Percentiles rank a stretch among this genome's conserved stretches.
phyloP scores from a whole-genome alignment of 768 basidiomycete genomes.

The Xerocomellus amylosporus region DNA sequence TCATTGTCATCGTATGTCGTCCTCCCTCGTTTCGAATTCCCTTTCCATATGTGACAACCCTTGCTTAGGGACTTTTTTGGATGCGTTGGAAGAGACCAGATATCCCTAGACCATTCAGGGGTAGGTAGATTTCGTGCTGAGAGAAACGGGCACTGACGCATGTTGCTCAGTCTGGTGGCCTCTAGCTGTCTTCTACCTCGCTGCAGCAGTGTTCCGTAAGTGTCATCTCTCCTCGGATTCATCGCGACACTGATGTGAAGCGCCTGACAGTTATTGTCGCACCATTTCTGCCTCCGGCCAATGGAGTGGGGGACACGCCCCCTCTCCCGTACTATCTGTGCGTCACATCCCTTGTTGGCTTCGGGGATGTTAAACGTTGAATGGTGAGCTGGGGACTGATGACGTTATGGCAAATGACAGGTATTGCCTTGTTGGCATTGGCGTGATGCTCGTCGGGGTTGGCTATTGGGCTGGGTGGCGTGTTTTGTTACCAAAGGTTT shows the following conservation, averaged over 20 bases:
- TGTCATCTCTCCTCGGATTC: neutral
- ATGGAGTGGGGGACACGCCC: slow-evolving; percentile 56
- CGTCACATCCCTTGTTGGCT: neutral
- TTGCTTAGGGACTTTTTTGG: slow-evolving; percentile 52
- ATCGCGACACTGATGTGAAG: slow-evolving; percentile 10
- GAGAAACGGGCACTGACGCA: slow-evolving; percentile 3
- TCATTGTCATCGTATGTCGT: slow-evolving; percentile 46
- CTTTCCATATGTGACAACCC: neutral
- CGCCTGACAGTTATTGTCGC: slow-evolving; percentile 45
- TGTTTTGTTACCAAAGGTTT: slow-evolving; percentile 45
- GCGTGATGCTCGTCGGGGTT: slow-evolving; percentile 43
- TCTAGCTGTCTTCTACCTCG: slow-evolving; percentile 53
- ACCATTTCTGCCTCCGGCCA: slow-evolving; percentile 54
- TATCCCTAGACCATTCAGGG: slow-evolving; percentile 51
- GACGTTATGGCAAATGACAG: slow-evolving; percentile 21
- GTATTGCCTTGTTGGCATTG: slow-evolving; percentile 55
- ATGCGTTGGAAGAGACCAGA: slow-evolving; percentile 51
- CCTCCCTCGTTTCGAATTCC: slow-evolving; percentile 28
- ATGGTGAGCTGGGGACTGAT: slow-evolving; percentile 16
- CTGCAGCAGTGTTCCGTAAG: slow-evolving; percentile 49
- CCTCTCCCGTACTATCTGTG: slow-evolving; percentile 58
- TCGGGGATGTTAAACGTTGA: slow-evolving; percentile 37
- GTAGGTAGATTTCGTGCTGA: slow-evolving; percentile 13
- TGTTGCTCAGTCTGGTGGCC: slow-evolving; percentile 49
- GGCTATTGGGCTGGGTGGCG: slow-evolving; percentile 58